Base-by-base conservation (phyloP, 768 basidiomycete genomes). In the Termitomyces eurrhizus region DNA sequence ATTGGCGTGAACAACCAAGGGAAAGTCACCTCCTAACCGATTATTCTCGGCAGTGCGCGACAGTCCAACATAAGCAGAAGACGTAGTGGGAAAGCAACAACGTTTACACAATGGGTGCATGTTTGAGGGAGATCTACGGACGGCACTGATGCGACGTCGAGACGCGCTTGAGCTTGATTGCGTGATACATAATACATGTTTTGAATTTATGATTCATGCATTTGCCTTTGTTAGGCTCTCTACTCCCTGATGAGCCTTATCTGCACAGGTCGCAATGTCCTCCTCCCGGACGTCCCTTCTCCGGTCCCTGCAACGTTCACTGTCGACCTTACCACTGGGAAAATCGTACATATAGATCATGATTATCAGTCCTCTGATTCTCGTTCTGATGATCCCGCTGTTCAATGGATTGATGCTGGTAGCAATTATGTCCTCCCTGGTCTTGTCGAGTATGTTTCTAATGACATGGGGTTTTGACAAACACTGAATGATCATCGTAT, bases 381-480 rank as follows among this genome's bases (percentile, higher is more conserved):
- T 14, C 70, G 74, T 21, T 64, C 69, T 39, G 62, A 72, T 61
- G 69, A 72, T 21, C 63, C 65, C 42, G 60, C 66, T 54, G 70
- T 79, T 59, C 60, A 35, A 54, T 80, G 77, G 70, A 71, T 90
- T 53, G 84, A 89, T 65, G 84, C 79, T 18, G 86, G 82, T 21
- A 73, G 84, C 46, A 79, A 82, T 59, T 68, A 81, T 44, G 74
- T 94, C 36, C 77, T 94, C 16, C 92, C 92, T 7, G 92, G 92
- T 26, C 80, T 93, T 37, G 85, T 94, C 46, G 92, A 94, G 92
- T 90, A 67, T 58, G 86, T 76, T 32, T 36, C 35, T 62, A 29
- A 56, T 54, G 24, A 50, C 42, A 44, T 35, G n/a, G 58, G 18
- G 42, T 61, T 49, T 61, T 60, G 54, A 48, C 49, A 33, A 60